phyloP scores from a whole-genome alignment of 805 yeast genomes.

The Wickerhamiella brachini region DNA sequence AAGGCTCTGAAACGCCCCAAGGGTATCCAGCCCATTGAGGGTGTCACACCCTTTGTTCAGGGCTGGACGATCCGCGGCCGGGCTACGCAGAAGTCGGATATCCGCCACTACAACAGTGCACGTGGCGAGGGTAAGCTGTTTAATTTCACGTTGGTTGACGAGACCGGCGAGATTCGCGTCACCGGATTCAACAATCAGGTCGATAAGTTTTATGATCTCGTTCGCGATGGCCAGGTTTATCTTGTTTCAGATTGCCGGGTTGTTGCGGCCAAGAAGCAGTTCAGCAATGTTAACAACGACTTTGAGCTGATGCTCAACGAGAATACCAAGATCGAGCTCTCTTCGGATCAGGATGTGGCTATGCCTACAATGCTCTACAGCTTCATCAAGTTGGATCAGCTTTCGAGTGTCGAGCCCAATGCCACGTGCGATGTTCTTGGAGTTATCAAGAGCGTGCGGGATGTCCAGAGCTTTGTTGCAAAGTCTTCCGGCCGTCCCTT shows the following conservation, averaged over 20 bases:
- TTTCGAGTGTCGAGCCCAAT: conserved; percentile 29
- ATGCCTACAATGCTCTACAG: conserved; percentile 73
- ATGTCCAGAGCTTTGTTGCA: conserved; percentile 65
- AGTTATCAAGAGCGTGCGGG: conserved; percentile 62
- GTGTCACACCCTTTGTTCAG: conserved; percentile 74
- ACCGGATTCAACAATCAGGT: conserved; percentile 87
- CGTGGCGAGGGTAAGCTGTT: conserved; percentile 85
- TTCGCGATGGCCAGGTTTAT: conserved; percentile 84
- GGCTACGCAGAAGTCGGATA: conserved; percentile 74
- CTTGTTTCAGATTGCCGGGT: conserved; percentile 65
- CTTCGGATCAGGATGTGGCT: conserved; percentile 33
- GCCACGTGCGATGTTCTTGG: conserved; percentile 78
- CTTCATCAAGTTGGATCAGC: conserved; percentile 55
- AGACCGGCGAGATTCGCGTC: conserved; percentile 91
- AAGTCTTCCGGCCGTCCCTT: conserved; percentile 80
- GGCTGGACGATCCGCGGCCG: conserved; percentile 90
- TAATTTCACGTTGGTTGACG: conserved; percentile 77
- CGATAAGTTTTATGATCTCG: conserved; percentile 55
- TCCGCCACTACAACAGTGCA: conserved; percentile 76
- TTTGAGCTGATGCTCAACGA: conserved; percentile 75
- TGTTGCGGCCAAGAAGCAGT: conserved; percentile 73
- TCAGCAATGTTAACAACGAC: conserved; percentile 70
- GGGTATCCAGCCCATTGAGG: conserved; percentile 18
- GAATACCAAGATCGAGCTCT: conserved; percentile 63
- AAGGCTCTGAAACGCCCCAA: not conserved